A percentile compares a stretch with the other conserved stretches of the same genome.
These are phyloP conservation scores for Colletotrichum aenigma DNA, from an alignment of 2,329 filamentous ascomycete genomes.

Conservation along the genomic window DNA sequence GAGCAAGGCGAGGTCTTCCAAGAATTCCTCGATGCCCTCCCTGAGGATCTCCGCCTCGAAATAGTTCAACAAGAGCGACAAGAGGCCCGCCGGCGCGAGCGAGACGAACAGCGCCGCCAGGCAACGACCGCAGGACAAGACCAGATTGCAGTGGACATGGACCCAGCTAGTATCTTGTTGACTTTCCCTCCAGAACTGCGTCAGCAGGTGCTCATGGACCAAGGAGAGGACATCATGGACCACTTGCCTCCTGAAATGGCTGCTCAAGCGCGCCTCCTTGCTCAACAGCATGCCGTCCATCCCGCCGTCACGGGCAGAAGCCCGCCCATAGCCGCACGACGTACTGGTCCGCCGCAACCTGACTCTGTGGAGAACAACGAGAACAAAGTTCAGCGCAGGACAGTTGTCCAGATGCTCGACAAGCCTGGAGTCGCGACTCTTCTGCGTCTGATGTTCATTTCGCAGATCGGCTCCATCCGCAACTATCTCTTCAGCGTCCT, in stretches of 20 bases:
- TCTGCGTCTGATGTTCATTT: conserved; percentile 97
- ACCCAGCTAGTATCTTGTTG: conserved; percentile 88
- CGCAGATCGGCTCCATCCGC: conserved; percentile 86
- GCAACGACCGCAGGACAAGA: conserved; percentile 60
- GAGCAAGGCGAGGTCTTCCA: conserved; percentile 85
- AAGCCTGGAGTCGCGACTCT: conserved; percentile 96
- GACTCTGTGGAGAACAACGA: conserved; percentile 46
- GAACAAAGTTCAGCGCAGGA: conserved; percentile 74
- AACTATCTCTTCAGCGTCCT: conserved; percentile 86
- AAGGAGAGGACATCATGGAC: conserved; percentile 86
- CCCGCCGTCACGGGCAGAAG: conserved; percentile 33
- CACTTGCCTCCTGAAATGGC: conserved; percentile 85
- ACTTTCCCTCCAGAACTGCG: conserved; percentile 86
- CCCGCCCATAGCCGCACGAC: conserved; percentile 27
- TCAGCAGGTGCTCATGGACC: conserved; percentile 87
- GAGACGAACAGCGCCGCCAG: conserved; percentile 78
- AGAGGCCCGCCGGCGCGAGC: conserved; percentile 86
- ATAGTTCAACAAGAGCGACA: conserved; percentile 88
- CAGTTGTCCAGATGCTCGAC: conserved; percentile 95
- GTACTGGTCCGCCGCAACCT: conserved; percentile 10
- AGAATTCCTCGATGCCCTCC: conserved; percentile 92
- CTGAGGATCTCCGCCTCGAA: conserved; percentile 87
- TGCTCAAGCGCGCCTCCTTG: conserved; percentile 71
- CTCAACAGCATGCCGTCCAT: conserved; percentile 31
- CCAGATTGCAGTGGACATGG: conserved; percentile 72